phyloP scores from a whole-genome alignment of 2,329 filamentous ascomycete species.

The Ceratocystis colombiana region DNA sequence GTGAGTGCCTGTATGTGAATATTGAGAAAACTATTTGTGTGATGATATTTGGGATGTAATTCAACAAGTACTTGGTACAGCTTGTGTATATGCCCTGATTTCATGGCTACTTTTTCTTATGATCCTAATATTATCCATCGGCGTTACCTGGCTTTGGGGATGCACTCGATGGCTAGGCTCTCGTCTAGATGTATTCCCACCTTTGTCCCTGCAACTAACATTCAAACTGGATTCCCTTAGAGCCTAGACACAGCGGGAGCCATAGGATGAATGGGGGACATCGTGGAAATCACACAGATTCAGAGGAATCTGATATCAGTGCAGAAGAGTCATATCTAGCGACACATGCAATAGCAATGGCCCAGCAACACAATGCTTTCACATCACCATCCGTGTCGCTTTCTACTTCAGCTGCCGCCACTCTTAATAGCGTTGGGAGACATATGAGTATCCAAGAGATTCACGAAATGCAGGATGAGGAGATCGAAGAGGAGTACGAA shows the following conservation, averaged over 20 bases:
- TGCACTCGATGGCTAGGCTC: neutral
- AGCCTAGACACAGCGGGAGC: neutral
- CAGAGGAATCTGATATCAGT: slow-evolving; percentile 18
- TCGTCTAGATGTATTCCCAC: neutral
- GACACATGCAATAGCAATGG: slow-evolving; percentile 16
- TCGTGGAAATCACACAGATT: neutral
- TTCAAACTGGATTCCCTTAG: neutral
- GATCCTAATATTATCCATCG: neutral
- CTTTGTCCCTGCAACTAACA: neutral
- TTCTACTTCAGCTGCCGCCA: slow-evolving; percentile 9
- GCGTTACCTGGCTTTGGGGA: neutral
- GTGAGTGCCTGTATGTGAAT: slow-evolving; percentile 11
- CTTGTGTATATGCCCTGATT: neutral
- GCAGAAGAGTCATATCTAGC: slow-evolving; percentile 21
- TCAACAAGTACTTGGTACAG: neutral
- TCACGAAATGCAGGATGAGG: slow-evolving; percentile 24
- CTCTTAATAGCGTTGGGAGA: slow-evolving; percentile 13
- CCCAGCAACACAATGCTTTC: slow-evolving; percentile 12
- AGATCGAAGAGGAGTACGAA: slow-evolving; percentile 29
- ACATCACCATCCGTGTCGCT: slow-evolving; percentile 20
- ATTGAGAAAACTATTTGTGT: neutral
- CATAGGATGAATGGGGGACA: neutral
- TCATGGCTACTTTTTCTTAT: neutral
- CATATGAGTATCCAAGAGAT: slow-evolving; percentile 18
- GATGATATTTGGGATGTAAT: neutral